Percentiles rank a stretch among this genome's conserved stretches.
Conservation (phyloP, 2,329 filamentous ascomycete genomes). For the Tolypocladium tropicale region DNA sequence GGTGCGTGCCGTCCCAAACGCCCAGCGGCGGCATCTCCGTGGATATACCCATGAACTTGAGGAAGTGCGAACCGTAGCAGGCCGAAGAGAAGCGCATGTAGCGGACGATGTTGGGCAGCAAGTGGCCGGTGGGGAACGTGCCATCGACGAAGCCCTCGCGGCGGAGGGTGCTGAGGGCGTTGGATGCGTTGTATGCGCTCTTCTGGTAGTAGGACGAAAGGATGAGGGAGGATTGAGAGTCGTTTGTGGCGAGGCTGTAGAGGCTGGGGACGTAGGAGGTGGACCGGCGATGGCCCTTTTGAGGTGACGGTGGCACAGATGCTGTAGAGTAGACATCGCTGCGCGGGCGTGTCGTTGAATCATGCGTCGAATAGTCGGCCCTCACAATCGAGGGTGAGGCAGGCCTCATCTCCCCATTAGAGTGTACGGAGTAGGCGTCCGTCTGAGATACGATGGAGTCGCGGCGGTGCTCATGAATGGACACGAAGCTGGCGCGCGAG, state of each 20-base stretch:
- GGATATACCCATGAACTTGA: constrained; percentile 52
- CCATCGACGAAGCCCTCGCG: constrained; percentile 45
- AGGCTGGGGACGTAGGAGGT: constrained; percentile 39
- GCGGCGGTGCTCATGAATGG: constrained; percentile 38
- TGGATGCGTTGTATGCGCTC: constrained; percentile 36
- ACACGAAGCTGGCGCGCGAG: constrained; percentile 38
- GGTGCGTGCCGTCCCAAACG: constrained; percentile 38
- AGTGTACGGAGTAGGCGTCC: constrained; percentile 43
- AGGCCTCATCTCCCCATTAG: constrained; percentile 31
- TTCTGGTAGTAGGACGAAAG: constrained; percentile 38
- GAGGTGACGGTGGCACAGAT: constrained; percentile 12
- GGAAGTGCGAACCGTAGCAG: constrained; percentile 53
- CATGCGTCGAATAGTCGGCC: constrained; percentile 13
- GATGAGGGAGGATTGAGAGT: constrained; percentile 43
- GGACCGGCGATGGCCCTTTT: constrained; percentile 12
- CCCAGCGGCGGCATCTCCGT: constrained; percentile 35
- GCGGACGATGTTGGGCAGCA: constrained; percentile 51
- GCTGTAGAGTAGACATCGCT: constrained; percentile 7
- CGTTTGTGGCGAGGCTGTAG: constrained; percentile 48
- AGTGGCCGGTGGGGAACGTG: constrained; percentile 48
- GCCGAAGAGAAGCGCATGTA: constrained; percentile 60
- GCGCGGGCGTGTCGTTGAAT: constrained; percentile 9
- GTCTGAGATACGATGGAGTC: constrained; percentile 47
- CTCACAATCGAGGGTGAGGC: constrained; percentile 29
- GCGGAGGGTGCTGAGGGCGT: constrained; percentile 37